Evolutionary conservation across 805 yeast genomes (phyloP), one percentile per base, ranked within the genome.

Genomic region (Lachancea waltii): DNA sequence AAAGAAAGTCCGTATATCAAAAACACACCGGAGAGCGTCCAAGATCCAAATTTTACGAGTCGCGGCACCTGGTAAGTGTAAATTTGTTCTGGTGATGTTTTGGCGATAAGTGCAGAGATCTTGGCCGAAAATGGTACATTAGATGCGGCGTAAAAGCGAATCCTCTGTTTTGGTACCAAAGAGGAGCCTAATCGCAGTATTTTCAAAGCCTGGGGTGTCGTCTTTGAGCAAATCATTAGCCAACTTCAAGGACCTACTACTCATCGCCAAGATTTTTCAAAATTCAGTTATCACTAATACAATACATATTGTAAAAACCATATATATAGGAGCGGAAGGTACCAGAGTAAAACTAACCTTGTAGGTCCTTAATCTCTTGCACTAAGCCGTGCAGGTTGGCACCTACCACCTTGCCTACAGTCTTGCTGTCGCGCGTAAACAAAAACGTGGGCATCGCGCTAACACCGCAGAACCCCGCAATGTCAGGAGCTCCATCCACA

Each of bases 401-500:
- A 27, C 92, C 92, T 17, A 81, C 72, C 23, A 81, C 63, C 35
- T 72, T 73, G 14, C 71, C 77, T 3, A 75, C 56, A 33, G 72
- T 62, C 38, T 73, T 70, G 17, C 85, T 85, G 34, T 76, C 67
- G 54, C 79, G 75, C 59, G 75, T 74, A 22, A 79, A 60, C 16
- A 80, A 51, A 43, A 80, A 77, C 2, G 90, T 83, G 32, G 92
- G 92, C 87, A 82, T 80, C 25, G 90, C 86, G 17, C 75, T 64
- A 35, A 82, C 67, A 8, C 75, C 79, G 52, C 75, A 75, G 42
- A 73, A 77, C 40, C 56, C 62, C 7, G 87, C 85, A 36, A 81
- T 62, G 28, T 77, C 85, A 13, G 62, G 64, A 20, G 72, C 70
- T 27, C 69, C 65, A 55, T 82, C 92, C 33, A 82, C 86, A 48